Percentiles rank a stretch among this genome's conserved stretches.
Evolutionary conservation across 148 eudicot species (phyloP).

Genomic region (Spergularia bocconei): DNA sequence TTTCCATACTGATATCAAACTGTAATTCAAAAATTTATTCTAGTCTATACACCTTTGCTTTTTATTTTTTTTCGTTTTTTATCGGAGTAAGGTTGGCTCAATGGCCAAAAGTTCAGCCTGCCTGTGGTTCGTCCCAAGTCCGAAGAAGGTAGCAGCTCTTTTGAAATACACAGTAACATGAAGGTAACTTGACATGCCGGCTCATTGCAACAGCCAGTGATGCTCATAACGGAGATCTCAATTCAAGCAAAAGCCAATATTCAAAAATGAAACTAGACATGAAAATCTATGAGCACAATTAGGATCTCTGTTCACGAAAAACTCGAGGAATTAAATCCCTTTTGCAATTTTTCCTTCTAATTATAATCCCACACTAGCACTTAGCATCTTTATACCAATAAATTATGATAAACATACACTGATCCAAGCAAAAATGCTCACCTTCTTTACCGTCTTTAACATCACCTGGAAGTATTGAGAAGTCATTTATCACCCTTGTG

Average conservation of each 20-base stretch:
- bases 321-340: not conserved
- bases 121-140: no score
- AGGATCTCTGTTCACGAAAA: not conserved
- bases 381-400: not conserved
- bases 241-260: not conserved
- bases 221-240: not conserved
- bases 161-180: no score
- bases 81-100: no score
- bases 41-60: no score
- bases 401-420: not conserved
- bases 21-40: no score
- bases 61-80: no score
- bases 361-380: not conserved
- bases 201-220: not conserved
- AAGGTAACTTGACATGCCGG: not conserved
- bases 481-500: slow-evolving; percentile 64
- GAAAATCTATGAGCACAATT: not conserved
- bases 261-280: not conserved
- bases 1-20: no score
- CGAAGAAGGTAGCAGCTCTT: no score
- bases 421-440: slow-evolving; percentile 17
- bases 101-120: no score
- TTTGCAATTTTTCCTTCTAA: not conserved
- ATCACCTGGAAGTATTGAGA: slow-evolving; percentile 61
- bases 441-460: slow-evolving; percentile 83